Evolutionary conservation across 2,329 filamentous ascomycete genomes (phyloP).

Genomic region (Venturia effusa): DNA sequence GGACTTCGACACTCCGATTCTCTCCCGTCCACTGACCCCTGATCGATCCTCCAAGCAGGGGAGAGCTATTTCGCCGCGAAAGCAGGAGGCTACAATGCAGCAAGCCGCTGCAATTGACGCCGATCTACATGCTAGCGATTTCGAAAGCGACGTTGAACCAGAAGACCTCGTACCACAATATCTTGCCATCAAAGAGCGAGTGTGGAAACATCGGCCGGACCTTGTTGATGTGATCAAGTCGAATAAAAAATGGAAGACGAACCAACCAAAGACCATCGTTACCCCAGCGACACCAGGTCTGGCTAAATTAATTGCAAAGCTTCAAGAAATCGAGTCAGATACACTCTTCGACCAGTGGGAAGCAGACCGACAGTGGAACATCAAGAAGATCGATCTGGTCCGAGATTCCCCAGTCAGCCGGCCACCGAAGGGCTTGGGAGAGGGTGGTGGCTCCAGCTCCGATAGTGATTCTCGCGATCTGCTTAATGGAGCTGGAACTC

Average conservation of each 20-base stretch:
- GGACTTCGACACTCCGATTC: not conserved
- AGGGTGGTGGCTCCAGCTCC: conserved; percentile 22
- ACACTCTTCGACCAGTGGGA: conserved; percentile 37
- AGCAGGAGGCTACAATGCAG: not conserved
- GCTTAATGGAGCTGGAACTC: not conserved
- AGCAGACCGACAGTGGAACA: conserved; percentile 35
- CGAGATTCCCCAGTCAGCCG: conserved; percentile 12
- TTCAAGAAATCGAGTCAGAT: conserved; percentile 63
- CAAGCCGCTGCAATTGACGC: conserved; percentile 13
- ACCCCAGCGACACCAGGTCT: conserved; percentile 34
- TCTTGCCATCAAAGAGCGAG: conserved; percentile 55
- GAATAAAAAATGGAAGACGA: conserved; percentile 14
- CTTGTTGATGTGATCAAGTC: conserved; percentile 46
- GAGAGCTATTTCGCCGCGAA: not conserved
- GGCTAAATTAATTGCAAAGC: conserved; percentile 59
- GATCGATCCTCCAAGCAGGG: not conserved
- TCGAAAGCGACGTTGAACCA: conserved; percentile 39
- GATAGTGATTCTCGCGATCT: not conserved
- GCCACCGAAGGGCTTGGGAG: not conserved
- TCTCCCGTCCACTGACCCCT: not conserved
- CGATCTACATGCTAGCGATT: conserved; percentile 34
- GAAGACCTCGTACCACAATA: conserved; percentile 57
- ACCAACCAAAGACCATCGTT: conserved; percentile 13
- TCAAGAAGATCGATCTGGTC: conserved; percentile 1
- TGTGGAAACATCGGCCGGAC: conserved; percentile 40